These are phyloP conservation scores for Epichloe hybrida DNA, from an alignment of 2,329 filamentous ascomycete species.

Conservation along the genomic window DNA sequence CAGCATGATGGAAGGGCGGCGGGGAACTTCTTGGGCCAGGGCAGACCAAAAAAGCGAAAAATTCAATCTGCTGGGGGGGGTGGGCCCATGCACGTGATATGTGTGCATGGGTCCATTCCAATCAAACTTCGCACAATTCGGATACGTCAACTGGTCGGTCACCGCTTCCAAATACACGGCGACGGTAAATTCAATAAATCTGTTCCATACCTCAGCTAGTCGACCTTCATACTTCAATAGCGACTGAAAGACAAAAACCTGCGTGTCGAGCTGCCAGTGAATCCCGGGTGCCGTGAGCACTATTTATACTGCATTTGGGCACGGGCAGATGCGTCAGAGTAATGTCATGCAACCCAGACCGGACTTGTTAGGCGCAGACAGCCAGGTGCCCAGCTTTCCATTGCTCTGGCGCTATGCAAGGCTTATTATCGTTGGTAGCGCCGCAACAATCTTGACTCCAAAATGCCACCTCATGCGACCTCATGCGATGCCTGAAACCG, in stretches of 20 bases:
- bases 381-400: neutral
- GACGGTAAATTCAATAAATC: neutral
- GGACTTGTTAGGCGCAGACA: neutral
- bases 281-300: neutral
- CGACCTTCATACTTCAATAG: neutral
- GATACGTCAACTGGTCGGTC: slow-evolving; percentile 9
- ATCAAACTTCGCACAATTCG: slow-evolving; percentile 2
- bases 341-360: neutral
- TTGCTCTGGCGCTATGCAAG: neutral
- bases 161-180: slow-evolving; percentile 10
- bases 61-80: slow-evolving; percentile 22
- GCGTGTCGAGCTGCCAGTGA: neutral
- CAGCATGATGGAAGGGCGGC: slow-evolving; percentile 25
- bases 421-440: neutral
- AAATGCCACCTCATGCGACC: neutral
- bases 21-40: slow-evolving; percentile 25
- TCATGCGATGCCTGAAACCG: neutral
- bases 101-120: slow-evolving; percentile 6
- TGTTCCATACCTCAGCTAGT: neutral
- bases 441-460: neutral
- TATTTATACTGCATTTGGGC: neutral
- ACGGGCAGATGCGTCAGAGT: neutral
- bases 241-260: neutral
- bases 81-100: slow-evolving; percentile 23
- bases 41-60: slow-evolving; percentile 27